Evolutionary conservation across 1,284 basidiomycete species (phyloP).

Genomic region (Pseudozyma hubeiensis): DNA sequence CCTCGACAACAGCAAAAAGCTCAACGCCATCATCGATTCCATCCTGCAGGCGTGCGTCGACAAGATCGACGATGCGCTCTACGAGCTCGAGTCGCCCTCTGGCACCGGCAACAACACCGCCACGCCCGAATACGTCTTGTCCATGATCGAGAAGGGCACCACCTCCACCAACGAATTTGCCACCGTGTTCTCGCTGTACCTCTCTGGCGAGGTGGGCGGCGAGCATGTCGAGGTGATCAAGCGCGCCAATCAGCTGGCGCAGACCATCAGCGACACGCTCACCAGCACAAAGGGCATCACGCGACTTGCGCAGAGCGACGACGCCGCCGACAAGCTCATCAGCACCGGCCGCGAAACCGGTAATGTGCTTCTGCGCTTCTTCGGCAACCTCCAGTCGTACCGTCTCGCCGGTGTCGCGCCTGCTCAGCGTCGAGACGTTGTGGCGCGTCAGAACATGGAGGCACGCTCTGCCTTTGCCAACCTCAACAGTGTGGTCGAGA

Average conservation of each 20-base stretch:
- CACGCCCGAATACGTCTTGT: slow-evolving; percentile 96
- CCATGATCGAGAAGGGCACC: slow-evolving; percentile 96
- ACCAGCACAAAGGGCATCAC: slow-evolving; percentile 95
- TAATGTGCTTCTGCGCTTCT: slow-evolving; percentile 88
- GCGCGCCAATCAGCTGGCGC: slow-evolving; percentile 93
- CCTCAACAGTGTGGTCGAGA: slow-evolving; percentile 87
- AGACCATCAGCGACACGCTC: slow-evolving; percentile 89
- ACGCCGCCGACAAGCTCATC: slow-evolving; percentile 89
- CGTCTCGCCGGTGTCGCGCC: slow-evolving; percentile 75
- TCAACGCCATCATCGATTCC: slow-evolving; percentile 98
- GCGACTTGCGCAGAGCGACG: slow-evolving; percentile 88
- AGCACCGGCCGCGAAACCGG: slow-evolving; percentile 86
- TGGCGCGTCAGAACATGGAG: slow-evolving; percentile 89
- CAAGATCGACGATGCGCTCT: slow-evolving; percentile 96
- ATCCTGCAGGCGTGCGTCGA: slow-evolving; percentile 94
- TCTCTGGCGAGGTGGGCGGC: slow-evolving; percentile 87
- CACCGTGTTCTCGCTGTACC: slow-evolving; percentile 89
- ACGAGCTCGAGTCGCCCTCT: slow-evolving; percentile 94
- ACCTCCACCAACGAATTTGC: slow-evolving; percentile 96
- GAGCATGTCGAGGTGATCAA: slow-evolving; percentile 99
- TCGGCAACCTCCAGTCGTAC: slow-evolving; percentile 95
- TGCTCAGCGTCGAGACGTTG: slow-evolving; percentile 83
- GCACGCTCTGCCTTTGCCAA: slow-evolving; percentile 82
- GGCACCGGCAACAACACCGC: slow-evolving; percentile 93
- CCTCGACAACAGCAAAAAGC: slow-evolving; percentile 95